These are phyloP conservation scores for Aureobasidium zeae DNA, from an alignment of 2,329 filamentous ascomycete genomes.

Conservation along the genomic window DNA sequence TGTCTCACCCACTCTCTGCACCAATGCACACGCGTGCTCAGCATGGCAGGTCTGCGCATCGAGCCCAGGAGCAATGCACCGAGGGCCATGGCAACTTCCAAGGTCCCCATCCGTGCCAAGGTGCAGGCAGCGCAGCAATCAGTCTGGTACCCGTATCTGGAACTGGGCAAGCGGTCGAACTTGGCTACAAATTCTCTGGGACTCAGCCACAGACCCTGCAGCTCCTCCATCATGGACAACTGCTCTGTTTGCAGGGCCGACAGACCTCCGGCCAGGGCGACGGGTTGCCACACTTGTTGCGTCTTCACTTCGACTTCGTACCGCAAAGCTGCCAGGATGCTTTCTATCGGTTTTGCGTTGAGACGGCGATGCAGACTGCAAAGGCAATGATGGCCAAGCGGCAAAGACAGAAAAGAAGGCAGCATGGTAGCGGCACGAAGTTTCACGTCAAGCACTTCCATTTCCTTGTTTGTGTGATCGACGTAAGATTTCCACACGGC, in stretches of 20 bases:
- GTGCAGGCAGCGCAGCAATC: slow-evolving; percentile 22
- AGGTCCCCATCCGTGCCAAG: slow-evolving; percentile 16
- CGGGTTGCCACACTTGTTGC: slow-evolving; percentile 15
- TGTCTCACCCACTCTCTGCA: slow-evolving; percentile 19
- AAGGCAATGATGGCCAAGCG: neutral
- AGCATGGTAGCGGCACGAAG: slow-evolving; percentile 19
- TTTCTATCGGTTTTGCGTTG: slow-evolving; percentile 19
- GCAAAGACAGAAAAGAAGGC: slow-evolving; percentile 1
- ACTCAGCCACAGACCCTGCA: slow-evolving; percentile 19
- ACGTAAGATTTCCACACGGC: slow-evolving; percentile 4
- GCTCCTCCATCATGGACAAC: slow-evolving; percentile 9
- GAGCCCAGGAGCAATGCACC: slow-evolving; percentile 22
- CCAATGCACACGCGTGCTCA: slow-evolving; percentile 22
- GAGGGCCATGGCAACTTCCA: slow-evolving; percentile 18
- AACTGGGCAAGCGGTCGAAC: slow-evolving; percentile 3
- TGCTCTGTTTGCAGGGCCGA: slow-evolving; percentile 7
- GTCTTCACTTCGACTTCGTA: slow-evolving; percentile 16
- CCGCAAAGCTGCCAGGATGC: slow-evolving; percentile 19
- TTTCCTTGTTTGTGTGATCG: neutral
- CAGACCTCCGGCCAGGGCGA: slow-evolving; percentile 2
- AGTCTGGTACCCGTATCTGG: slow-evolving; percentile 14
- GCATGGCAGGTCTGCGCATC: slow-evolving; percentile 17
- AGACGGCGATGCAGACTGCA: slow-evolving; percentile 22
- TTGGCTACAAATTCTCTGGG: slow-evolving; percentile 10
- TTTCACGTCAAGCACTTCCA: slow-evolving; percentile 17